These are phyloP conservation scores for Plasmodium sp. DNA, from an alignment of 169 alveolate genomes.

Conservation along the genomic window DNA sequence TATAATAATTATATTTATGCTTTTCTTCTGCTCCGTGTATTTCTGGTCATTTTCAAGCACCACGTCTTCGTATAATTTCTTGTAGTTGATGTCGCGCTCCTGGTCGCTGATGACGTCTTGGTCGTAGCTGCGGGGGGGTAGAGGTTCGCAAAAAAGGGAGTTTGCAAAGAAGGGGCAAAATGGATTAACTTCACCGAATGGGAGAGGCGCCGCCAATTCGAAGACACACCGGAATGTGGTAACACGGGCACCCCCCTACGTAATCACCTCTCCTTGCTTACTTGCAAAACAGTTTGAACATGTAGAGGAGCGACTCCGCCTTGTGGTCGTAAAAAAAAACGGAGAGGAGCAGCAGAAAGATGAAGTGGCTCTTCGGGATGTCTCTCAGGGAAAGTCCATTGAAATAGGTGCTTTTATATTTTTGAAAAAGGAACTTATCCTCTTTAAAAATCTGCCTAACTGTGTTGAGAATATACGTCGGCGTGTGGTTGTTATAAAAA, in stretches of 20 bases:
- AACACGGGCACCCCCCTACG: background rate
- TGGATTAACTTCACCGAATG: background rate
- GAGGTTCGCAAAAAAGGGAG: background rate
- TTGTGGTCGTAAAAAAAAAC: conserved; percentile 39
- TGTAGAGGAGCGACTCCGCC: conserved; percentile 43
- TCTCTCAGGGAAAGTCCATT: conserved; percentile 34
- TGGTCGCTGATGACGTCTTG: conserved; percentile 42
- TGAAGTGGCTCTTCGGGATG: conserved; percentile 32
- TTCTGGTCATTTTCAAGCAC: conserved; percentile 42
- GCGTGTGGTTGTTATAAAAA: conserved; percentile 28
- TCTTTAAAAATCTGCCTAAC: background rate
- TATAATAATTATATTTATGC: conserved; percentile 51
- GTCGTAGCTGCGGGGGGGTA: conserved; percentile 16
- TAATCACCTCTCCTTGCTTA: background rate
- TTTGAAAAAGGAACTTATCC: conserved; percentile 28
- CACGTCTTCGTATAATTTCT: conserved; percentile 22
- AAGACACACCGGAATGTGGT: background rate
- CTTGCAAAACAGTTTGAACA: conserved; percentile 46
- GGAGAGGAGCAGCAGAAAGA: conserved; percentile 39
- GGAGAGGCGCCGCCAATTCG: background rate
- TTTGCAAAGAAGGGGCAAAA: background rate
- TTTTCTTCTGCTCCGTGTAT: conserved; percentile 19
- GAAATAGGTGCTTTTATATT: conserved; percentile 29
- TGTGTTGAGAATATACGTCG: conserved; percentile 11
- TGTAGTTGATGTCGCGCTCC: conserved; percentile 32